phyloP scores from a whole-genome alignment of 768 basidiomycete genomes.

The Scleroderma bovista region DNA sequence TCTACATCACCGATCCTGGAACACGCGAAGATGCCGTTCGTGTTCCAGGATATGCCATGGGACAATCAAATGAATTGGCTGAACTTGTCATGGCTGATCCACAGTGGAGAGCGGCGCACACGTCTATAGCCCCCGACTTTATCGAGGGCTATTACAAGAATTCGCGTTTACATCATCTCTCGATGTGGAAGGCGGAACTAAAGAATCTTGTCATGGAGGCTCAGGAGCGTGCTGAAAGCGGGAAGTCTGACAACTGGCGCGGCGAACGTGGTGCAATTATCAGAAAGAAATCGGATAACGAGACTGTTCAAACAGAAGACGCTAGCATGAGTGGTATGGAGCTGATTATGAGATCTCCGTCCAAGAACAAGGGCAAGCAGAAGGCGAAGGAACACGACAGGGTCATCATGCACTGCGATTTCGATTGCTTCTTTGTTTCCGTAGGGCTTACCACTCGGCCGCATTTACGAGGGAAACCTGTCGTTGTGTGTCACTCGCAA shows the following conservation, averaged over 20 bases:
- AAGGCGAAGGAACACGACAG: constrained; percentile 44
- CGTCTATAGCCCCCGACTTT: constrained; percentile 80
- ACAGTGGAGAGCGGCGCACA: constrained; percentile 84
- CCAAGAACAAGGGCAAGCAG: constrained; percentile 47
- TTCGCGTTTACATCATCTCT: constrained; percentile 88
- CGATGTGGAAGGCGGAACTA: constrained; percentile 90
- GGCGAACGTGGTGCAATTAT: not conserved
- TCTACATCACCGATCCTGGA: constrained; percentile 39
- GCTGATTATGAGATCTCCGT: constrained; percentile 44
- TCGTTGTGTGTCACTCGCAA: constrained; percentile 95
- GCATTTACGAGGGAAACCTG: constrained; percentile 79
- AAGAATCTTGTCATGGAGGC: constrained; percentile 74
- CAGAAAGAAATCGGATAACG: not conserved
- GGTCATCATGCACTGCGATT: constrained; percentile 90
- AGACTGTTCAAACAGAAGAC: constrained; percentile 9
- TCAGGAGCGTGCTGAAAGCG: constrained; percentile 60
- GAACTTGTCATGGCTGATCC: constrained; percentile 77
- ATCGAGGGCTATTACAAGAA: constrained; percentile 81
- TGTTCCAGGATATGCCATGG: constrained; percentile 62
- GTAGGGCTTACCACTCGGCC: constrained; percentile 81
- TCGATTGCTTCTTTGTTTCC: constrained; percentile 96
- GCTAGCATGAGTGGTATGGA: constrained; percentile 52
- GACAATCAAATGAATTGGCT: constrained; percentile 66
- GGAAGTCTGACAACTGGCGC: constrained; percentile 9
- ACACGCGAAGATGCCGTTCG: constrained; percentile 39